Base-by-base conservation (phyloP, 257 asterid species). In the Gynochthodes officinalis region DNA sequence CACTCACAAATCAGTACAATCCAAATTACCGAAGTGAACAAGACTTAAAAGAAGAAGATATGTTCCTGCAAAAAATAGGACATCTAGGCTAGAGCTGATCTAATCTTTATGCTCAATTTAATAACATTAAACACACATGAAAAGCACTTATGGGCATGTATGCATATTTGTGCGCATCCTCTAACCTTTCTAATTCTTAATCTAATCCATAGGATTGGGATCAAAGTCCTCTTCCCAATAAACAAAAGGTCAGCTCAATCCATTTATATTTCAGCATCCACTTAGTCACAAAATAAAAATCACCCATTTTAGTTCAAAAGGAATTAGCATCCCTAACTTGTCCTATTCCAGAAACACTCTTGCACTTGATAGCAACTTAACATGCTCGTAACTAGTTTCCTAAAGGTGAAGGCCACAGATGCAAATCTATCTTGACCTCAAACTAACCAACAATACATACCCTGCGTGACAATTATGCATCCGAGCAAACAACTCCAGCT, bases 401-500 rank as follows among this genome's bases (percentile, higher is more conserved):
- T 15, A 39, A 1, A 28, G n/a, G 13, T 35, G 42, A 71, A 44
- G 32, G 61, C 7, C 39, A 21, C 39, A 48, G 55, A 63, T 54
- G 52, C 32, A 21, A 4, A 60, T 59, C 52, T 44, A 33, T 49
- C 2, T 33, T 9, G 25, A 40, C 50, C n/a, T 16, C 30, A 66
- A 64, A 28, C 21, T 32, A 70, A 72, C 59, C 57, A 65, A 83
- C 79, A 78, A 78, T 71, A 50, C 85, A 79, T 91, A 94, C 99
- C 99, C 99, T 42, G 93, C 84, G 67, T 94, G 96, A 54, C 85
- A 90, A 40, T 91, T 94, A 84, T 94, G 96, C 96, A 88, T 84
- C 86, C 99, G 85, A 16, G 99, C 99, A 82, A 94, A 94, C 83
- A 94, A 77, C 88, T 94, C 99, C 85, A 94, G 87, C 85, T 94